A percentile compares a stretch with the other conserved stretches of the same genome.
phyloP scores from a whole-genome alignment of 2,329 filamentous ascomycete genomes.

The Pseudocercospora macadamiae region DNA sequence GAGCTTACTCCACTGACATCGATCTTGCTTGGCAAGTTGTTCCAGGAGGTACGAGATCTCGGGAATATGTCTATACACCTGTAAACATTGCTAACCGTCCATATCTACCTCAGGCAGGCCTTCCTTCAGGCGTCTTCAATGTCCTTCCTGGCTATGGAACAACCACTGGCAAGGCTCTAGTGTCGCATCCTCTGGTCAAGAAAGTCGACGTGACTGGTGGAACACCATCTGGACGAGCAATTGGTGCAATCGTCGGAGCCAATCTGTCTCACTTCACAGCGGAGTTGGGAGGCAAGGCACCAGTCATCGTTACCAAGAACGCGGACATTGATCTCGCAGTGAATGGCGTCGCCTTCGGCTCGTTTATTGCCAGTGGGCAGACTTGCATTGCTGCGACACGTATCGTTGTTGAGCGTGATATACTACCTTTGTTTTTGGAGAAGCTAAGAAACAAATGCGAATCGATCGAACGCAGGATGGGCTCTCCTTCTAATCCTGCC shows the following conservation, averaged over 20 bases:
- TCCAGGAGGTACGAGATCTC: constrained; percentile 53
- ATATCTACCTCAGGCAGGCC: constrained; percentile 56
- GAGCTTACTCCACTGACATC: constrained; percentile 60
- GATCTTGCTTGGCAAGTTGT: constrained; percentile 64
- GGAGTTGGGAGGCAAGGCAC: constrained; percentile 62
- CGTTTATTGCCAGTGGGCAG: constrained; percentile 62
- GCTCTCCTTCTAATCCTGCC: constrained; percentile 71
- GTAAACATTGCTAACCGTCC: too few relatives aligned
- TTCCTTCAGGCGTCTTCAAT: constrained; percentile 75
- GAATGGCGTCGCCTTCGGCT: constrained; percentile 63
- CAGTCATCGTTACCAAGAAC: constrained; percentile 59
- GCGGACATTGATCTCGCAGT: constrained; percentile 44
- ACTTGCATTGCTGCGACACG: constrained; percentile 61
- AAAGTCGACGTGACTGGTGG: constrained; percentile 80
- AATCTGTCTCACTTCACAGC: constrained; percentile 63
- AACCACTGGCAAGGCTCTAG: constrained; percentile 71
- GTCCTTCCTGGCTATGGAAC: constrained; percentile 72
- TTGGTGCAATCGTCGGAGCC: constrained; percentile 67
- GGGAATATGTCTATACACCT: too few relatives aligned
- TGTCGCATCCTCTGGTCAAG: constrained; percentile 68
- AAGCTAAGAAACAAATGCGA: constrained; percentile 64
- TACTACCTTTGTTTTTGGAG: constrained; percentile 62
- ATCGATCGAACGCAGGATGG: constrained; percentile 64
- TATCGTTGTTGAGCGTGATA: constrained; percentile 54
- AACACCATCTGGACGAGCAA: constrained; percentile 70